A percentile compares a stretch with the other conserved stretches of the same genome.
These are phyloP conservation scores for Helotiales sp. DNA, from an alignment of 2,329 filamentous ascomycete species.

Conservation along the genomic window DNA sequence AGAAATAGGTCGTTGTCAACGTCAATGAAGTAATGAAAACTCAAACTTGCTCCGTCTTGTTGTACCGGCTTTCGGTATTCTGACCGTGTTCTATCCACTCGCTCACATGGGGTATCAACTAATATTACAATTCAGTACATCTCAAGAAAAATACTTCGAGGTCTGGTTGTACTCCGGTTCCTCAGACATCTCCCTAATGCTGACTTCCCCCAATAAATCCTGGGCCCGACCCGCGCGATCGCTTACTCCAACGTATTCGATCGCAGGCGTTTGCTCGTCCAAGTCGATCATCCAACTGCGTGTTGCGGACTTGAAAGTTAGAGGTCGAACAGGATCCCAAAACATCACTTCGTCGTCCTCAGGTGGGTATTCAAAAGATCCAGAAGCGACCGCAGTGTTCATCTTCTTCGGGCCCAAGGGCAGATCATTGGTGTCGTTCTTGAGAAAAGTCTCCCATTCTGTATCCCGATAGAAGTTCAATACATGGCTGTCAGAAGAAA, in stretches of 20 bases:
- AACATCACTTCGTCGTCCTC: not conserved
- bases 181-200: not conserved
- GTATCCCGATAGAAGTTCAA: slow-evolving; percentile 36
- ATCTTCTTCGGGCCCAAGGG: no score
- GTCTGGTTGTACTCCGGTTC: not conserved
- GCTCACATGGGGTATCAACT: not conserved
- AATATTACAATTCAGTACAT: not conserved
- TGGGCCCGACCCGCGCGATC: no score
- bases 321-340: not conserved
- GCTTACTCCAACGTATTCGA: no score
- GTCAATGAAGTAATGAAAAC: no score
- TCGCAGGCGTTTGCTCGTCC: not conserved
- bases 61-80: no score
- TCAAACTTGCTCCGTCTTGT: no score
- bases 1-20: no score
- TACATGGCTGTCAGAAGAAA: slow-evolving; percentile 34
- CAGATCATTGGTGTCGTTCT: no score
- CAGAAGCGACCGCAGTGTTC: no score
- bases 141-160: not conserved
- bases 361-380: not conserved
- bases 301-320: not conserved
- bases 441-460: slow-evolving; percentile 30
- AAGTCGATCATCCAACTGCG: not conserved
- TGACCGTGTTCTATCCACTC: no score
- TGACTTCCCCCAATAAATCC: not conserved